These are phyloP conservation scores for Prunus salicina DNA, from an alignment of 306 rosid genomes.

Conservation along the genomic window DNA sequence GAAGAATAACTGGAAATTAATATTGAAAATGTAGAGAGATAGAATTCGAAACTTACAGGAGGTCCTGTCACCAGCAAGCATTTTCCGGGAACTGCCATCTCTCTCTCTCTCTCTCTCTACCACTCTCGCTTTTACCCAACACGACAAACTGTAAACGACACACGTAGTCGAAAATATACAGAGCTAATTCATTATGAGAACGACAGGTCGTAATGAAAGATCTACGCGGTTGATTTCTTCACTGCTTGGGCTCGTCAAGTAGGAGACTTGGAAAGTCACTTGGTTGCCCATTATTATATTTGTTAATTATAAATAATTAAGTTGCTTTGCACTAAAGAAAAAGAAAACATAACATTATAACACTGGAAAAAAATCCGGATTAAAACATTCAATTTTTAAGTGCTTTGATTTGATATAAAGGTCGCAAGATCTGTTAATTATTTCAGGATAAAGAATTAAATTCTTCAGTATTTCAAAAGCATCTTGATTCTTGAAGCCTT, in stretches of 20 bases:
- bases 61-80: conserved; percentile 73
- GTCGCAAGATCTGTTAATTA: too few species aligned
- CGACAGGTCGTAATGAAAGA: background rate
- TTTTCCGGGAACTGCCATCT: conserved; percentile 49
- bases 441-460: too few species aligned
- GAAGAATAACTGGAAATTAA: background rate
- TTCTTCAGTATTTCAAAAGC: too few species aligned
- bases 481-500: too few species aligned
- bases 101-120: background rate
- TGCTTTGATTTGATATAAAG: too few species aligned
- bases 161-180: background rate
- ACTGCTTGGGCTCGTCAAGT: background rate
- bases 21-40: background rate
- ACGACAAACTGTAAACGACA: background rate
- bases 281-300: too few species aligned
- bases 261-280: too few species aligned
- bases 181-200: background rate
- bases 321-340: too few species aligned
- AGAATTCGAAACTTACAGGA: conserved; percentile 41
- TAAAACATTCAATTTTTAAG: too few species aligned
- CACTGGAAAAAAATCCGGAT: too few species aligned
- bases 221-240: background rate
- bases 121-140: background rate
- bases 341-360: too few species aligned
- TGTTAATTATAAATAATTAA: too few species aligned